Percentiles rank a stretch among this genome's conserved stretches.
Evolutionary conservation across 768 basidiomycete genomes (phyloP).

Genomic region (Hypholoma fasciculare): DNA sequence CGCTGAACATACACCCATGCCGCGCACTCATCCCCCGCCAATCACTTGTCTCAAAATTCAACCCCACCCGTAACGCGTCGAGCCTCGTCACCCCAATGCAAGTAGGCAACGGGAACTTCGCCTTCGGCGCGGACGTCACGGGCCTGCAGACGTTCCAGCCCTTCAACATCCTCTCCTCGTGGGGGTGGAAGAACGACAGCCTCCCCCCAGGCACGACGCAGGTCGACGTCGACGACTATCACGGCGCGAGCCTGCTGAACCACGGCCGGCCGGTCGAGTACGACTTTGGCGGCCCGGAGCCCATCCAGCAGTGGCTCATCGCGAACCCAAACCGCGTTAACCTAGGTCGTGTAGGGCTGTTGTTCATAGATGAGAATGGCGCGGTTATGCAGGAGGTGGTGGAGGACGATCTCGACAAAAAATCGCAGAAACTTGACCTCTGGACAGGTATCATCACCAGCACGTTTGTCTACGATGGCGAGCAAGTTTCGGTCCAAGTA

Average conservation of each 20-base stretch:
- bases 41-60: conserved; percentile 46
- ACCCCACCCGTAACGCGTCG: conserved; percentile 49
- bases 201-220: conserved; percentile 43
- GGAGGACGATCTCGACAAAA: conserved; percentile 35
- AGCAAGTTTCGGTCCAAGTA: conserved; percentile 37
- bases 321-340: conserved; percentile 60
- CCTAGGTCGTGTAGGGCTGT: conserved; percentile 49
- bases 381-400: conserved; percentile 26
- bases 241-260: conserved; percentile 49
- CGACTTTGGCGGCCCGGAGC: conserved; percentile 22
- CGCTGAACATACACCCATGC: neutral
- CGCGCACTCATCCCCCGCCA: conserved; percentile 39
- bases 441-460: conserved; percentile 56
- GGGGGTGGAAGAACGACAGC: conserved; percentile 65
- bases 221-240: conserved; percentile 45
- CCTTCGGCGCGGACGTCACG: conserved; percentile 58
- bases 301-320: conserved; percentile 54
- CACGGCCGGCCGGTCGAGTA: conserved; percentile 52
- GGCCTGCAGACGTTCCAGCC: conserved; percentile 59
- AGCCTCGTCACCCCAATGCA: conserved; percentile 52
- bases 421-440: conserved; percentile 47
- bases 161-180: conserved; percentile 55
- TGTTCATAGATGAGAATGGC: conserved; percentile 26
- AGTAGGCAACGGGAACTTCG: conserved; percentile 63
- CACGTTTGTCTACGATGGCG: conserved; percentile 37